A percentile compares a stretch with the other conserved stretches of the same genome.
Evolutionary conservation across 1,284 basidiomycete species (phyloP).

Genomic region (Ustilago hordei): DNA sequence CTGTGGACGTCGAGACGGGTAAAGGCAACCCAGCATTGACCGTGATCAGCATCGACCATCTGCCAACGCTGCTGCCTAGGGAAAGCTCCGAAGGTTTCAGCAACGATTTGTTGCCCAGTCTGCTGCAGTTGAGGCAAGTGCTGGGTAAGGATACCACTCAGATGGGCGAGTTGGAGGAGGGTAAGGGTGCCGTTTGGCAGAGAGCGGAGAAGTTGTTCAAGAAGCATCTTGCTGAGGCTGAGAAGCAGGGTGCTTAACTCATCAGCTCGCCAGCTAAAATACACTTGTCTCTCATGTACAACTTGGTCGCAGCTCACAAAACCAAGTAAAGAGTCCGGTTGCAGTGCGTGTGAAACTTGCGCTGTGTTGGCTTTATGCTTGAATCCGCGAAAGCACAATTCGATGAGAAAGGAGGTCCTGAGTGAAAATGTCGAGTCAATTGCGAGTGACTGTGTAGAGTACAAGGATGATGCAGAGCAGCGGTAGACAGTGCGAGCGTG

Average conservation of each 20-base stretch:
- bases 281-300: not conserved
- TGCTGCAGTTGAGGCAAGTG: conserved; percentile 63
- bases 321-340: not conserved
- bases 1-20: conserved; percentile 78
- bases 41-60: conserved; percentile 96
- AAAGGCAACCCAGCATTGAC: conserved; percentile 73
- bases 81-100: conserved; percentile 98
- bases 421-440: not conserved
- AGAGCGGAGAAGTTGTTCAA: conserved; percentile 89
- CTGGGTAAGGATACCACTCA: conserved; percentile 55
- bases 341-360: too few species aligned
- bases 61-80: conserved; percentile 93
- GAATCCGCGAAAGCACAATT: too few species aligned
- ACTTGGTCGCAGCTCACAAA: not conserved
- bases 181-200: conserved; percentile 78
- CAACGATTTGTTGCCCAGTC: conserved; percentile 84
- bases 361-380: too few species aligned
- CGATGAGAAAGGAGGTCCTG: not conserved
- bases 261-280: not conserved
- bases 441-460: not conserved
- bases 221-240: conserved; percentile 75
- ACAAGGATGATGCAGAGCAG: too few species aligned
- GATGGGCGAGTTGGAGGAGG: conserved; percentile 52
- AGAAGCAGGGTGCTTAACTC: conserved; percentile 33
- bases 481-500: too few species aligned